phyloP scores from a whole-genome alignment of 495 filamentous ascomycete genomes.

The Neurospora cerealis region DNA sequence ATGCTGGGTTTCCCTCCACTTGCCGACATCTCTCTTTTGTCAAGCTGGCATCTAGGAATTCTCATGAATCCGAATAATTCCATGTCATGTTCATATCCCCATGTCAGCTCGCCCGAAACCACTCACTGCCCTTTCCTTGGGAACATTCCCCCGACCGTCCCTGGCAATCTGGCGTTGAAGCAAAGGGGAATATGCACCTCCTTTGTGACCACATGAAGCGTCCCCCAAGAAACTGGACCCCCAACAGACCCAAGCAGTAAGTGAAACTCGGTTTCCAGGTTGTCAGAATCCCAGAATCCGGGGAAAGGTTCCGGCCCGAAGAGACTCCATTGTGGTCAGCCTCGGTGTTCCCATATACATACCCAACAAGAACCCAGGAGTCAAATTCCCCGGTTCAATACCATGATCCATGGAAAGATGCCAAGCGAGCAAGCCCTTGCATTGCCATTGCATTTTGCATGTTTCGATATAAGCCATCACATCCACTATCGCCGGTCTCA shows the following conservation, averaged over 20 bases:
- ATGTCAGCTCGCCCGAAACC: not conserved
- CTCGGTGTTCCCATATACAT: too few relatives aligned
- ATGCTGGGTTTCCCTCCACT: not conserved
- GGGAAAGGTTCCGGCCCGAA: not conserved
- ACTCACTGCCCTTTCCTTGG: not conserved
- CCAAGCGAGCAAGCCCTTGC: not conserved
- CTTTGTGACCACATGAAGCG: not conserved
- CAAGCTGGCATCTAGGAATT: not conserved
- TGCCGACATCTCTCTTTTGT: not conserved
- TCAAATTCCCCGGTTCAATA: not conserved
- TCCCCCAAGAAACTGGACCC: not conserved
- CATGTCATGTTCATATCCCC: not conserved
- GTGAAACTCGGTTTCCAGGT: not conserved
- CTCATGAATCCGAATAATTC: not conserved
- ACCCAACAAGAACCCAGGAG: too few relatives aligned
- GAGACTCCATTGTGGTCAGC: too few relatives aligned
- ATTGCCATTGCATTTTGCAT: not conserved
- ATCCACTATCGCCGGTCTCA: not conserved
- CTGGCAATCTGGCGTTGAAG: not conserved
- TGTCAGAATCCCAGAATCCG: not conserved
- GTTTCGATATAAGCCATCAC: not conserved
- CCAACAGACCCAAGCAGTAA: not conserved
- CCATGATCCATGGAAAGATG: not conserved
- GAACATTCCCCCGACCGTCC: not conserved
- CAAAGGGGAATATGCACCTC: not conserved